Percentiles rank a stretch among this genome's conserved stretches.
These are phyloP conservation scores for Hanseniaspora lachancei DNA, from an alignment of 805 yeast genomes.

Conservation along the genomic window DNA sequence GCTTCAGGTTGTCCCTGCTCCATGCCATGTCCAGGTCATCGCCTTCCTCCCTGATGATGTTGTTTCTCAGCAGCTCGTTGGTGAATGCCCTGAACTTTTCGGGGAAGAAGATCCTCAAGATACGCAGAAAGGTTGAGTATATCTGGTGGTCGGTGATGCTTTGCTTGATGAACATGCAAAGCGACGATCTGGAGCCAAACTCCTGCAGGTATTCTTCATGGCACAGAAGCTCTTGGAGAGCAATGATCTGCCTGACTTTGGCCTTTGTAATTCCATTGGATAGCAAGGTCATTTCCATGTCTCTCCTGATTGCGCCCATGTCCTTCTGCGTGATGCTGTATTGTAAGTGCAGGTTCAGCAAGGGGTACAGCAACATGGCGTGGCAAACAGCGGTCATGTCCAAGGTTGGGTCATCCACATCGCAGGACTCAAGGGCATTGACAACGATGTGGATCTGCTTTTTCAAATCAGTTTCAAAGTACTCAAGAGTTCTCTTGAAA, in stretches of 20 bases:
- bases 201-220: not conserved
- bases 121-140: not conserved
- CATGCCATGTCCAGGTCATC: not conserved
- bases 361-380: not conserved
- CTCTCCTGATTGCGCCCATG: not conserved
- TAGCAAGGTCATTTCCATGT: not conserved
- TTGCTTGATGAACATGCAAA: not conserved
- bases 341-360: not conserved
- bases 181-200: not conserved
- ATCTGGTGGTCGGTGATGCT: not conserved
- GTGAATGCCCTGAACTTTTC: not conserved
- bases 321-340: not conserved
- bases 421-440: not conserved
- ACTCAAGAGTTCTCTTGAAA: not conserved
- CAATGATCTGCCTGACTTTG: not conserved
- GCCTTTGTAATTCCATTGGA: not conserved
- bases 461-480: not conserved
- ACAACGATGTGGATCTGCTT: not conserved
- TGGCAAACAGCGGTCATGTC: not conserved
- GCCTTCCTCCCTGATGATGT: not conserved
- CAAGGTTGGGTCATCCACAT: not conserved
- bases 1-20: conserved; percentile 32
- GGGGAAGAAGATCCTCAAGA: not conserved
- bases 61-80: not conserved
- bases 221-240: not conserved